These are phyloP conservation scores for Phytophthora agathidicida DNA, from an alignment of 352 stramenopile genomes.

Conservation along the genomic window DNA sequence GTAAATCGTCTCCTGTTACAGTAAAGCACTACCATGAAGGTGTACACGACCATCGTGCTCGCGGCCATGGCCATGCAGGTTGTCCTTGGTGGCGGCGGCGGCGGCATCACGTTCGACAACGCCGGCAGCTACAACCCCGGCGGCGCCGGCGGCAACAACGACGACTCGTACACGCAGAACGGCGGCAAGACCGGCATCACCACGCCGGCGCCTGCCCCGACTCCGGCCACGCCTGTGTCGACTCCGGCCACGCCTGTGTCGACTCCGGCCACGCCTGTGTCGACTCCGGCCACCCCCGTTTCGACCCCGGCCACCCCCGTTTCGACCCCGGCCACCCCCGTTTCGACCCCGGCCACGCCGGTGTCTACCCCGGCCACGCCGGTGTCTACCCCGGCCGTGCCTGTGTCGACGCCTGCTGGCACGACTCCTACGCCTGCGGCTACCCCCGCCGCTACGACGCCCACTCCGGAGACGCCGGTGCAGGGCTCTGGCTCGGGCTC, in stretches of 20 bases:
- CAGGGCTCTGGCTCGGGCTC: constrained; percentile 9
- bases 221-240: neutral
- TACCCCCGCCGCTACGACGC: neutral
- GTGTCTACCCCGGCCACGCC: constrained; percentile 10
- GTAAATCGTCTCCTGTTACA: constrained; percentile 21
- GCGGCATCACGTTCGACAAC: constrained; percentile 37
- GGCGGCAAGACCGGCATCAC: constrained; percentile 21
- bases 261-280: neutral
- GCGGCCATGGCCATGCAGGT: constrained; percentile 45
- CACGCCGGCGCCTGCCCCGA: constrained; percentile 18
- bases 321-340: too few relatives aligned
- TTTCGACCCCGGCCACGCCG: constrained; percentile 1
- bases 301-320: neutral
- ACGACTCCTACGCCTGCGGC: neutral
- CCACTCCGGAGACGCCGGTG: constrained; percentile 5
- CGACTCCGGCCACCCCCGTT: neutral
- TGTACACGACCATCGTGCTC: constrained; percentile 42
- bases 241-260: constrained; percentile 9
- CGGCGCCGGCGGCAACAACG: constrained; percentile 2
- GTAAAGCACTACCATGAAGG: constrained; percentile 36
- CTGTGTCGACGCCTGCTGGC: neutral
- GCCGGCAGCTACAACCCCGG: constrained; percentile 16
- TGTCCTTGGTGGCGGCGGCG: constrained; percentile 35
- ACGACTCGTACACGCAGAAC: constrained; percentile 24
- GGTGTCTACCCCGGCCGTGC: neutral